These are phyloP conservation scores for Neofusicoccum ribis DNA, from an alignment of 2,329 filamentous ascomycete genomes.

Conservation along the genomic window DNA sequence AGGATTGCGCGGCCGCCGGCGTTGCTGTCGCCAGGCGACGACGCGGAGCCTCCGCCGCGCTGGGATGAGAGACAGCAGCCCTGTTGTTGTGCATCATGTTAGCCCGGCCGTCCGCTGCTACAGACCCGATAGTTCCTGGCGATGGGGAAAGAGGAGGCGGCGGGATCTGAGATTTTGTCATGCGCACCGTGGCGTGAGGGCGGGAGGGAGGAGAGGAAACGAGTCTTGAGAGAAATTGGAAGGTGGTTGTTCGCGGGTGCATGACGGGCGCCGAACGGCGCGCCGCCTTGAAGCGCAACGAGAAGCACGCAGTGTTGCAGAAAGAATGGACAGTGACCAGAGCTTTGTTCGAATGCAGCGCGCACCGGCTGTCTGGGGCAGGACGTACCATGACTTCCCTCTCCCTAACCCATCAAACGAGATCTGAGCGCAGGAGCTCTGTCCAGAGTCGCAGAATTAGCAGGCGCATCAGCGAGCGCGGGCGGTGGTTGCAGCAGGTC, in stretches of 20 bases:
- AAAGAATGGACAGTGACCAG: neutral
- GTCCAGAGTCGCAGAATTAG: neutral
- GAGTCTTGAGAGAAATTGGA: neutral
- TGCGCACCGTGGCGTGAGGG: neutral
- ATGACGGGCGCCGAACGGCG: neutral
- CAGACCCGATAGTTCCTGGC: neutral
- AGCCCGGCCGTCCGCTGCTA: neutral
- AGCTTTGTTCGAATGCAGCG: neutral
- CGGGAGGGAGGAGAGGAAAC: neutral
- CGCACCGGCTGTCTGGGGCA: neutral
- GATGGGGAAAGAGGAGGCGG: neutral
- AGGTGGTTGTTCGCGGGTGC: neutral
- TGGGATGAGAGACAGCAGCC: conserved; percentile 14
- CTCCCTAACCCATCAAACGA: conserved; percentile 4
- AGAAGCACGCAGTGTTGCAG: conserved; percentile 2
- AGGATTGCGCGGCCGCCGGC: neutral
- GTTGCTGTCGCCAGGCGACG: neutral
- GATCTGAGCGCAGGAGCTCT: neutral
- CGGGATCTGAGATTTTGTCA: neutral
- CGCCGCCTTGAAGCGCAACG: neutral
- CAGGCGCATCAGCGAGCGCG: conserved; percentile 5
- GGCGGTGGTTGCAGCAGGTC: neutral
- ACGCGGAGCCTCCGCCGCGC: conserved; percentile 2
- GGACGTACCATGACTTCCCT: conserved; percentile 1
- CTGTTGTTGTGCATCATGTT: neutral